These are phyloP conservation scores for Tuber indicum DNA, from an alignment of 495 filamentous ascomycete species.

Conservation along the genomic window DNA sequence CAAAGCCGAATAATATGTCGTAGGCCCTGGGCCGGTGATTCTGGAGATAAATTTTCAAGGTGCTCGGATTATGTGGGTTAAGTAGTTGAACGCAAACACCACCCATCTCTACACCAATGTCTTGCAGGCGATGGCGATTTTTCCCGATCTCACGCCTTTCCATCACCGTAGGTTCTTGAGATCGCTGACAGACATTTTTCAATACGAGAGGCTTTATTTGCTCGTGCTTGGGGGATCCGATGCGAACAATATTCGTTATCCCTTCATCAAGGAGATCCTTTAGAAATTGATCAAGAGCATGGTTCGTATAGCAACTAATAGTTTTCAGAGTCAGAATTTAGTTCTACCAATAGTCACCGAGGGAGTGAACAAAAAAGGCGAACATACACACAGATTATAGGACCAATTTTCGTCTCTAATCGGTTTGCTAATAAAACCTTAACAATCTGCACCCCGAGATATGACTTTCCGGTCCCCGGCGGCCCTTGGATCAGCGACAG, in stretches of 20 bases:
- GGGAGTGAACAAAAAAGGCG: not conserved
- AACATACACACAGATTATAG: constrained; percentile 53
- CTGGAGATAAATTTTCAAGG: constrained; percentile 22
- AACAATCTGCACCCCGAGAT: constrained; percentile 47
- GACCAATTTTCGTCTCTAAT: constrained; percentile 49
- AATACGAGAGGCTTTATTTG: constrained; percentile 50
- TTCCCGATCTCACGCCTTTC: constrained; percentile 44
- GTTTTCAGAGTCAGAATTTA: not conserved
- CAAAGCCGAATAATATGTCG: constrained; percentile 7
- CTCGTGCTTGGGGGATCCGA: constrained; percentile 62
- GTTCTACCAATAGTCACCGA: constrained; percentile 37
- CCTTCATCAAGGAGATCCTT: constrained; percentile 55
- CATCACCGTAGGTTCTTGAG: constrained; percentile 42
- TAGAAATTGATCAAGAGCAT: constrained; percentile 66
- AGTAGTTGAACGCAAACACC: constrained; percentile 23
- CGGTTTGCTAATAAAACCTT: constrained; percentile 59
- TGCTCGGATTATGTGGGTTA: constrained; percentile 1
- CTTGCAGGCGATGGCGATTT: constrained; percentile 39
- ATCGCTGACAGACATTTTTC: constrained; percentile 40
- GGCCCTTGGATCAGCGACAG: constrained; percentile 71
- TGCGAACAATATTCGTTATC: constrained; percentile 59
- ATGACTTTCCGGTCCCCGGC: constrained; percentile 68
- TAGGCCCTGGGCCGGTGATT: constrained; percentile 5
- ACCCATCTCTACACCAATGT: constrained; percentile 35
- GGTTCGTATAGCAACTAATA: constrained; percentile 59